Percentiles rank a stretch among this genome's conserved stretches.
These are phyloP conservation scores for Atalantia buxifolia DNA, from an alignment of 345 rosid species.

Conservation along the genomic window DNA sequence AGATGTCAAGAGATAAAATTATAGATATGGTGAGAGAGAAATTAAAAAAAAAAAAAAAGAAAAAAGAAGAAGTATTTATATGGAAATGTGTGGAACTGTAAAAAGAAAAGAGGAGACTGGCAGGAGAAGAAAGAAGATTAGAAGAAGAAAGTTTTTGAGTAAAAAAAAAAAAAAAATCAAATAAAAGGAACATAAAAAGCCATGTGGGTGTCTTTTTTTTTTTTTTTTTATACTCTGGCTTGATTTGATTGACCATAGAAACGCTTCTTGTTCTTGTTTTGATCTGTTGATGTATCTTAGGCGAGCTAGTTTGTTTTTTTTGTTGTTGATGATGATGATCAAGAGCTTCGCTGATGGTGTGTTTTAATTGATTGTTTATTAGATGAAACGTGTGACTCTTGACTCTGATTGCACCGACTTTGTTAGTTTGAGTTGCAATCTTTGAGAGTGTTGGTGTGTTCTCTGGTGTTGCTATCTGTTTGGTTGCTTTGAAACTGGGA, in stretches of 20 bases:
- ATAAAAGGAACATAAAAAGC: no score
- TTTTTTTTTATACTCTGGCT: neutral
- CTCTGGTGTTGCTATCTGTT: conserved; percentile 1
- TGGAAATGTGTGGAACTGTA: conserved; percentile 25
- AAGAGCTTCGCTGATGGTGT: conserved; percentile 21
- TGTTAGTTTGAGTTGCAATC: conserved; percentile 6
- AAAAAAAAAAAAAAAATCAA: neutral
- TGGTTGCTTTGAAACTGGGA: conserved; percentile 21
- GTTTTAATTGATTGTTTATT: neutral
- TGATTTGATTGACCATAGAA: neutral
- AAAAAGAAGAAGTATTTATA: neutral
- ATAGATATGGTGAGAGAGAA: neutral
- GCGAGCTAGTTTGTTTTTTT: neutral
- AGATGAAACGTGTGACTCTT: conserved; percentile 12
- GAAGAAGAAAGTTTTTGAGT: conserved; percentile 16
- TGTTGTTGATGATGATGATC: conserved; percentile 10
- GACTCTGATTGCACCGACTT: conserved; percentile 4
- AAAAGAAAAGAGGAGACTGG: neutral
- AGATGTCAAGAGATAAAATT: neutral
- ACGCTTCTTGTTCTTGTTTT: conserved; percentile 1
- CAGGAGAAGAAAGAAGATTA: conserved; percentile 26
- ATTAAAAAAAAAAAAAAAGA: neutral
- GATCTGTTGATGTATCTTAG: conserved; percentile 7
- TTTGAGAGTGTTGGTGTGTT: neutral
- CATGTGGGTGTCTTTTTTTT: conserved; percentile 8